A percentile compares a stretch with the other conserved stretches of the same genome.
phyloP scores from a whole-genome alignment of 1,284 basidiomycete genomes.

The Peniophora sp. region DNA sequence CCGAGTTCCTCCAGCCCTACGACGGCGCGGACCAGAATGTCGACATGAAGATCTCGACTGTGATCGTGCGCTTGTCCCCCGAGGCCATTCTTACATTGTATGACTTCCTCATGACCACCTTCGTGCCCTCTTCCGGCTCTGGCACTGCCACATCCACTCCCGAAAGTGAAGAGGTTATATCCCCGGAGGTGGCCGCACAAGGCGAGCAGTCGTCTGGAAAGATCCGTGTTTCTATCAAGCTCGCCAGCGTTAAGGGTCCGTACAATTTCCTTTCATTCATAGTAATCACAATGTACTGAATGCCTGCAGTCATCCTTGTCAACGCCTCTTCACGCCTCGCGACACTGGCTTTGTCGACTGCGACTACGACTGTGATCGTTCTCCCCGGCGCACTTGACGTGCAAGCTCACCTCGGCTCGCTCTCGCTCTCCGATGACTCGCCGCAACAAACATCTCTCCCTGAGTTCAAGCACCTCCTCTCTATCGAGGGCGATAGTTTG shows the following conservation, averaged over 20 bases:
- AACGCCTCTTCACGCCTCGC: slow-evolving; percentile 72
- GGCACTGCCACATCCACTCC: slow-evolving; percentile 3
- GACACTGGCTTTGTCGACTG: slow-evolving; percentile 88
- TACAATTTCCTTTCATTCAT: too few species aligned
- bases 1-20: slow-evolving; percentile 79
- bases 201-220: slow-evolving; percentile 17
- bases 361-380: slow-evolving; percentile 79
- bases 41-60: slow-evolving; percentile 86
- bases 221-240: slow-evolving; percentile 79
- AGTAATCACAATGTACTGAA: too few species aligned
- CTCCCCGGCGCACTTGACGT: slow-evolving; percentile 74
- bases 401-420: slow-evolving; percentile 78
- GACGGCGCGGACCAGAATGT: slow-evolving; percentile 89
- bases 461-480: slow-evolving; percentile 83
- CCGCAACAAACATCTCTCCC: slow-evolving; percentile 42
- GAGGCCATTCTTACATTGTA: slow-evolving; percentile 90
- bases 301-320: slow-evolving; percentile 66
- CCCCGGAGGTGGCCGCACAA: neutral
- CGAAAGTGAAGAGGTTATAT: slow-evolving; percentile 6
- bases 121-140: slow-evolving; percentile 48
- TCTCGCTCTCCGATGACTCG: slow-evolving; percentile 82
- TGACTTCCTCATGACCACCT: slow-evolving; percentile 98
- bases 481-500: slow-evolving; percentile 93
- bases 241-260: slow-evolving; percentile 81
- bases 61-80: slow-evolving; percentile 86